phyloP scores from a whole-genome alignment of 148 eudicot species.

The Rhododendron henanense region DNA sequence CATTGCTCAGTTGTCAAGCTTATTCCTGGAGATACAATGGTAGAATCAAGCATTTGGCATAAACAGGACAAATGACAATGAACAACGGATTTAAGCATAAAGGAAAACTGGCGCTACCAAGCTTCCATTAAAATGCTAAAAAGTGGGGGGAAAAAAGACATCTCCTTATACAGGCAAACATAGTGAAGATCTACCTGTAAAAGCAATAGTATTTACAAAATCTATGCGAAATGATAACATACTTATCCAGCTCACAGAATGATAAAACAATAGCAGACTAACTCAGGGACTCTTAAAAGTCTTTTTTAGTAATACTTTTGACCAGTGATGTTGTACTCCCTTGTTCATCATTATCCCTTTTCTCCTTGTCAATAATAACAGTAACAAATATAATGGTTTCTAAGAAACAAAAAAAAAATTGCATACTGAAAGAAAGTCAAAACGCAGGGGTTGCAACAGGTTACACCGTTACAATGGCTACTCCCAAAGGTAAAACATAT shows the following conservation, averaged over 20 bases:
- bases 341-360: not conserved
- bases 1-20: constrained; percentile 89
- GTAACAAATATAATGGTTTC: not conserved
- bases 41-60: not conserved
- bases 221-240: not conserved
- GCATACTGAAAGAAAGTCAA: not conserved
- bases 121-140: not conserved
- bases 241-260: not conserved
- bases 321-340: not conserved
- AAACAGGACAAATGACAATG: not conserved
- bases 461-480: not conserved
- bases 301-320: not conserved
- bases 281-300: not conserved
- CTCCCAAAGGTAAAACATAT: not conserved
- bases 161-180: not conserved
- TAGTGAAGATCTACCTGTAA: not conserved
- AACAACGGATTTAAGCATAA: not conserved
- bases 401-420: not conserved
- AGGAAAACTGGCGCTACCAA: not conserved
- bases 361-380: not conserved
- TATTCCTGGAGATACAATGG: constrained; percentile 45
- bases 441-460: not conserved
- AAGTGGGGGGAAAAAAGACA: not conserved
- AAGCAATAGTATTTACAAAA: not conserved
- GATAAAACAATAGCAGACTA: not conserved